These are phyloP conservation scores for Ceratocystiopsis sp. DNA, from an alignment of 2,329 filamentous ascomycete species.

Conservation along the genomic window DNA sequence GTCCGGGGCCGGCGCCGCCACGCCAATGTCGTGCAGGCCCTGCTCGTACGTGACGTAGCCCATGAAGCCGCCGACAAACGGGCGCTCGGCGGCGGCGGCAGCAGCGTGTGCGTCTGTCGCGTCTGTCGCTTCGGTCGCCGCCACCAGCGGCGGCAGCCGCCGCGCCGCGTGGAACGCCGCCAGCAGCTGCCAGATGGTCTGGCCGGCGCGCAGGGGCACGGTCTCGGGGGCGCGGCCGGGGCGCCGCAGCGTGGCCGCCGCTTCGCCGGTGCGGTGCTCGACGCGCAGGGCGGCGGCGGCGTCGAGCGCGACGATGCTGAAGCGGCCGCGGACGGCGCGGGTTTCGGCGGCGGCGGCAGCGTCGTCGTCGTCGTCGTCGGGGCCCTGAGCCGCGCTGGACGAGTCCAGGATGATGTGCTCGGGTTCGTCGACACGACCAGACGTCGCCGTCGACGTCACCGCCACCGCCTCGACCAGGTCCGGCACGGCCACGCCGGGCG, in stretches of 20 bases:
- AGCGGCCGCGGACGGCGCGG: conserved; percentile 34
- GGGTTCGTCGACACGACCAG: conserved; percentile 5
- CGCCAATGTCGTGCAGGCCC: conserved; percentile 44
- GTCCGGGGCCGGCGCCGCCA: conserved; percentile 18
- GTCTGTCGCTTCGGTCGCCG: too few relatives aligned
- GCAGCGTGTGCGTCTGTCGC: too few relatives aligned
- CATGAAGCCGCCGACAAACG: conserved; percentile 72
- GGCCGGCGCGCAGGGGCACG: conserved; percentile 12
- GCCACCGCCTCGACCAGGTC: conserved; percentile 35
- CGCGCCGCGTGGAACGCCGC: conserved; percentile 24
- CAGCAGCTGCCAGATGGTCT: conserved; percentile 32
- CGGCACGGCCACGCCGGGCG: conserved; percentile 28
- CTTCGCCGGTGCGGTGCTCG: conserved; percentile 37
- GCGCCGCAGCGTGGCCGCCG: conserved; percentile 18
- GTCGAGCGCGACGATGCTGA: conserved; percentile 57
- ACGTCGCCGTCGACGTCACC: background rate
- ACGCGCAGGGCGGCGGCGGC: conserved; percentile 37
- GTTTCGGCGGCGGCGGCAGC: background rate
- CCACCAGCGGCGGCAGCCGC: background rate
- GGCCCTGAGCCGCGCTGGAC: conserved; percentile 32
- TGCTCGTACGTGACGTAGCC: conserved; percentile 78
- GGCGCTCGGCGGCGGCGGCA: conserved; percentile 9
- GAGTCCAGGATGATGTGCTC: conserved; percentile 44
- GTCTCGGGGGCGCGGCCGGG: conserved; percentile 2
- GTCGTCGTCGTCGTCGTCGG: background rate